phyloP scores from a whole-genome alignment of 2,329 filamentous ascomycete genomes.

The Chaetomium sp. region DNA sequence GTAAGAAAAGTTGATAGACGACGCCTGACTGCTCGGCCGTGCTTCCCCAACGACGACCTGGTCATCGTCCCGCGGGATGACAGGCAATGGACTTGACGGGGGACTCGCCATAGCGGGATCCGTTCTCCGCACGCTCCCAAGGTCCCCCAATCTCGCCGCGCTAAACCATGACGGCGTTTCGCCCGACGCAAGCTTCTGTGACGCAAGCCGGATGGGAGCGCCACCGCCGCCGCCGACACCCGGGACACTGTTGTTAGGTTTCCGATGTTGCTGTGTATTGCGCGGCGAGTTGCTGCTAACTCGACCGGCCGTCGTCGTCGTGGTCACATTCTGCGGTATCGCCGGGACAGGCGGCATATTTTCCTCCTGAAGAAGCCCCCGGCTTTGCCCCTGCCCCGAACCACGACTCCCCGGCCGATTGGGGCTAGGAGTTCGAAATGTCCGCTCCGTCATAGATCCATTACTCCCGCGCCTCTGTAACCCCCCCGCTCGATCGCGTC shows the following conservation, averaged over 20 bases:
- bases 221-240: conserved; percentile 34
- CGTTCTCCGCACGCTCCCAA: conserved; percentile 39
- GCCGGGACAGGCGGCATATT: conserved; percentile 68
- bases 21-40: conserved; percentile 42
- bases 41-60: conserved; percentile 20
- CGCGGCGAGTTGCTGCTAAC: neutral
- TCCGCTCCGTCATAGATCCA: conserved; percentile 81
- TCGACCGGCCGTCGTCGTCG: conserved; percentile 14
- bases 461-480: conserved; percentile 63
- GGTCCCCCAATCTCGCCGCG: conserved; percentile 37
- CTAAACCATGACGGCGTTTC: conserved; percentile 45
- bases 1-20: conserved; percentile 55
- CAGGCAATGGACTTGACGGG: conserved; percentile 24
- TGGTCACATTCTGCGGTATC: conserved; percentile 50
- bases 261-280: conserved; percentile 21
- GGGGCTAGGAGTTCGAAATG: conserved; percentile 74
- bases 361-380: conserved; percentile 17
- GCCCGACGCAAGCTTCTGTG: conserved; percentile 40
- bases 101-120: conserved; percentile 36
- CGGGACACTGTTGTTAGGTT: conserved; percentile 26
- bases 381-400: conserved; percentile 14
- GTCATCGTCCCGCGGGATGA: conserved; percentile 13
- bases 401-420: conserved; percentile 37
- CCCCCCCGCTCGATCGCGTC: conserved; percentile 22
- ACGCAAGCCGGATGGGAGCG: conserved; percentile 45